Base-by-base conservation (phyloP, 208 protist genomes). In the Trypanosoma platydactyli region DNA sequence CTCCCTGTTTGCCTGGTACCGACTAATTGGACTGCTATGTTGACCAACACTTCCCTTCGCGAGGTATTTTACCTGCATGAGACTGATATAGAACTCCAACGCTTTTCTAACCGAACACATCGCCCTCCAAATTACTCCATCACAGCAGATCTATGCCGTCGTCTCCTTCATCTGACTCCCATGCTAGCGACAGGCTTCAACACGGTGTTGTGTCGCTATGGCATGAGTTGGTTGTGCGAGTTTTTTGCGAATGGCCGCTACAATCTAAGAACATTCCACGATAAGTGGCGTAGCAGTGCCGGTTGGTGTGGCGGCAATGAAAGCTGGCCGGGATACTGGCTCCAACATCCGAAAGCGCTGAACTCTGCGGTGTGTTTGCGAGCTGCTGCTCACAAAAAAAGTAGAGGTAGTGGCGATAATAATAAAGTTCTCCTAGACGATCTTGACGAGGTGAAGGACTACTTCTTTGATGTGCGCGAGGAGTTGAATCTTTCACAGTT, bases 141-240 rank as follows among this genome's bases (percentile, higher is more conserved):
- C 49, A 73, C 57, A 22, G 72, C 53, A 1, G 51, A 70, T 25
- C 55, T 70, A 56, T 78, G 72, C 40, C 55, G 64, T 29, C 64
- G 56, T 33, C 59, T 78, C 22, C 6, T 78, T 12, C 45, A 62
- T 41, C 46, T 58, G 20, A 50, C 40, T 22, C 64, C 52, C 0
- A 16, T 1, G 38, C 45, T 78, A 7, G 13, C 55, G 18, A 55
- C 54, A 48, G 44, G 58, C 29, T 78, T 78, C 29, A 78, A 68
- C 46, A 64, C 67, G 20, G 56, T 53, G 27, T 11, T 68, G 13
- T 78, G 72, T 52, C 50, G 29, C 15, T 73, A 73, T 51, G 54
- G 65, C n/a, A 78, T 78, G 72, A 66, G 54, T 51, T 75, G 72
- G 66, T 41, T 78, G 18, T 78, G 72, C 35, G 72, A 78, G 44